Base-by-base conservation (phyloP, 2,329 filamentous ascomycete genomes). In the Cadophora sp. region DNA sequence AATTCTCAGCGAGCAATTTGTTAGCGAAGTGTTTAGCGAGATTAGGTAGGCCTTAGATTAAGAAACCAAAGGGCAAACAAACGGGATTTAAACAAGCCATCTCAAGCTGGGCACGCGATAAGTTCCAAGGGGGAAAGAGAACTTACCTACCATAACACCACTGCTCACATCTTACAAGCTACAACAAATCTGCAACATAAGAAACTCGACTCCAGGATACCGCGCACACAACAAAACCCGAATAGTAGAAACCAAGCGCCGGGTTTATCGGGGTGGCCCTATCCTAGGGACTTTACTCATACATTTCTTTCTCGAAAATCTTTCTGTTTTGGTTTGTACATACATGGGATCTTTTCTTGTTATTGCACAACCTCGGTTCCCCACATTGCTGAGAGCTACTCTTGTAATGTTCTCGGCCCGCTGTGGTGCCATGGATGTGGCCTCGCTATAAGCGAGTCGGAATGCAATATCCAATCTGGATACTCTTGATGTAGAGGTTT, bases 401-500 rank as follows among this genome's bases (percentile, higher is more conserved):
- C 14, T 29, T 55, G 27, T 31, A 55, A 55, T 55, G 8, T 55
- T 29, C 29, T 27, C 26, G 26, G 26, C 50, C 50, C 29, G 26
- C 26, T 29, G 19, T 53, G 50, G 26, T 29, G 50, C 26, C 50
- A 53, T 27, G 11, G 50, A 5, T 26, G 26, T 53, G 50, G 12
- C 50, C 14, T 53, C 50, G 24, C 50, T 53, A 29, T 29, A 53
- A 19, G 14, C 14, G 4, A 53, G 24, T 29, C 16, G 50, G 26
- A 26, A 29, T 53, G 50, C 50, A 1, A 29, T 8, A 19, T 53
- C 26, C 50, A 53, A 16, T 29, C 26, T 50, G 60, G 40, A 29
- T 72, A 69, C 40, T 50, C 43, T 27, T 51, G 37, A 51, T 31
- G 43, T 2, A 34, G 26, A 51, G 26, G 27, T 22, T 34, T n/a